These are phyloP conservation scores for Blastocystis sp. DNA, from an alignment of 352 stramenopile genomes.

Conservation along the genomic window DNA sequence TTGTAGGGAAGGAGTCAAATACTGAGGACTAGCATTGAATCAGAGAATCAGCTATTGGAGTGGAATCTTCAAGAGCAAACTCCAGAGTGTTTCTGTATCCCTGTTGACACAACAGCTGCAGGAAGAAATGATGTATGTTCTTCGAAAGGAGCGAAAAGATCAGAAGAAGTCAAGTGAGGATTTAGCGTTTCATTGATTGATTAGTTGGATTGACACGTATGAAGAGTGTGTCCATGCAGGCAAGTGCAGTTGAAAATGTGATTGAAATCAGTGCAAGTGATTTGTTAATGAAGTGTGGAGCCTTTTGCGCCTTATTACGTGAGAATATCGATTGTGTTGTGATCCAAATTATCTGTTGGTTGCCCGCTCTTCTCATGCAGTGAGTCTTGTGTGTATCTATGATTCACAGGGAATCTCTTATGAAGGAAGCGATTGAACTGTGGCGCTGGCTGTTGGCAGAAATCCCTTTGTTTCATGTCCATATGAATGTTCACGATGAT, in stretches of 20 bases:
- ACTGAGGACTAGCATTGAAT: slow-evolving; percentile 17
- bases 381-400: neutral
- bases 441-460: slow-evolving; percentile 56
- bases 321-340: neutral
- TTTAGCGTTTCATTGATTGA: no score
- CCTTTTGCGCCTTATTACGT: neutral
- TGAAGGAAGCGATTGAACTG: slow-evolving; percentile 23
- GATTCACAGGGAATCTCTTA: neutral
- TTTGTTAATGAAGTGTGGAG: slow-evolving; percentile 28
- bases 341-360: slow-evolving; percentile 53
- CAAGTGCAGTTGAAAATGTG: neutral
- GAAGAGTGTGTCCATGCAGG: neutral
- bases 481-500: neutral
- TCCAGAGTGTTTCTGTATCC: neutral
- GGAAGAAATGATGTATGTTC: neutral
- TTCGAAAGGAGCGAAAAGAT: neutral
- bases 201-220: neutral
- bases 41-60: slow-evolving; percentile 14
- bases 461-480: slow-evolving; percentile 29
- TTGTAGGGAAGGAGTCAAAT: neutral
- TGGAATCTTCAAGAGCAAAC: neutral
- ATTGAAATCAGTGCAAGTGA: neutral
- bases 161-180: no score
- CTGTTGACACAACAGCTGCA: neutral
- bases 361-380: slow-evolving; percentile 11